Percentiles rank a stretch among this genome's conserved stretches.
Conservation (phyloP, 78 protist genomes). For the Planoprotostelium fungivorum region DNA sequence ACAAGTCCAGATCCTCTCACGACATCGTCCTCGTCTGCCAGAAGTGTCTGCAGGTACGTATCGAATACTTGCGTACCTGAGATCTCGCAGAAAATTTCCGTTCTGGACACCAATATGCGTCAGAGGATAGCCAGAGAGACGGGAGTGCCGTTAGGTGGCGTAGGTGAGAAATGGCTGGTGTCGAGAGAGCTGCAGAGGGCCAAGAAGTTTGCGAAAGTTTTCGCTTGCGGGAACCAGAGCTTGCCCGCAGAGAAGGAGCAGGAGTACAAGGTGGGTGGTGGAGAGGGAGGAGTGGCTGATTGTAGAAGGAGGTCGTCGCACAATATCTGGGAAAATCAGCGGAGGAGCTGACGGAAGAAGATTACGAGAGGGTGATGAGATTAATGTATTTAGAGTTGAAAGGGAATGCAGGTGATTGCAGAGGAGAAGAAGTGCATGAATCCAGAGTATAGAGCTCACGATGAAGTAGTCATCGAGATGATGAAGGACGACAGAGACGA, state of each 20-base stretch:
- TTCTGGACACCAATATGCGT: neutral
- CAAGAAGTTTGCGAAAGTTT: neutral
- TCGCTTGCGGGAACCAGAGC: neutral
- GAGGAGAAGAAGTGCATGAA: neutral
- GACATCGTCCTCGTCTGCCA: neutral
- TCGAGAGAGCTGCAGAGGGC: neutral
- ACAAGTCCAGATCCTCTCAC: neutral
- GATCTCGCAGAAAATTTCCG: neutral
- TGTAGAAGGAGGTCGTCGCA: neutral
- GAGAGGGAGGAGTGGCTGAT: neutral
- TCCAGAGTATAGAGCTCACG: neutral
- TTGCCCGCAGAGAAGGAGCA: neutral
- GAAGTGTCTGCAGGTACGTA: neutral
- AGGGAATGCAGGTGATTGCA: neutral
- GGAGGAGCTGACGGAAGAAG: neutral
- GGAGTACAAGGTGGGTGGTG: neutral
- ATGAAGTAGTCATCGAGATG: neutral
- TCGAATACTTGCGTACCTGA: neutral
- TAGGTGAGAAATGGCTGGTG: neutral
- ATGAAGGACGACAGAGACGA: neutral
- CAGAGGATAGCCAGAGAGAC: neutral
- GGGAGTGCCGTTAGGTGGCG: neutral
- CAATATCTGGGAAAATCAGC: neutral
- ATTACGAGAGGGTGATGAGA: neutral
- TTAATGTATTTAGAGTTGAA: neutral